These are phyloP conservation scores for Lablab purpureus DNA, from an alignment of 306 rosid genomes.

Conservation along the genomic window DNA sequence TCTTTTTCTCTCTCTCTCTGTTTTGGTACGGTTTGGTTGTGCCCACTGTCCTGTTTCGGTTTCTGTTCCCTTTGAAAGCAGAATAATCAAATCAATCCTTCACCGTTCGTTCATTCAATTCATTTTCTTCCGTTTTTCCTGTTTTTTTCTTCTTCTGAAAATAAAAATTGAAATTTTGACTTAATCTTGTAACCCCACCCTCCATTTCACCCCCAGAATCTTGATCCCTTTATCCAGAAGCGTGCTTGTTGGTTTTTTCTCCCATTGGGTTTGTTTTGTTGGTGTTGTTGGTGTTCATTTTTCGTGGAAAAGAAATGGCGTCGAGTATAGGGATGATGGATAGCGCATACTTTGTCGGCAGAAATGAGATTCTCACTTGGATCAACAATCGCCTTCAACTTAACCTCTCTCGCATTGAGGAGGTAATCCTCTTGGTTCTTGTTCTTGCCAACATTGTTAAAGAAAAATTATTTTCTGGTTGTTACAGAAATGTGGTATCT, in stretches of 20 bases:
- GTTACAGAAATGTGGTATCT: conserved; percentile 16
- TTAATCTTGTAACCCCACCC: conserved; percentile 35
- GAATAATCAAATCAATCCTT: conserved; percentile 37
- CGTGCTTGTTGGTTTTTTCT: not conserved
- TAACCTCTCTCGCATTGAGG: conserved; percentile 94
- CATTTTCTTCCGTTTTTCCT: conserved; percentile 34
- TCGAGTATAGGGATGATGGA: conserved; percentile 95
- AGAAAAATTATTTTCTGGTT: not conserved
- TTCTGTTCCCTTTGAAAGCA: conserved; percentile 30
- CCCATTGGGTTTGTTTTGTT: conserved; percentile 33
- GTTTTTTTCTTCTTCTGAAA: conserved; percentile 6
- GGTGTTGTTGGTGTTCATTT: not conserved
- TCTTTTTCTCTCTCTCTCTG: conserved; percentile 2
- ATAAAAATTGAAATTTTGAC: conserved; percentile 17
- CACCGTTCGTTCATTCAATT: conserved; percentile 46
- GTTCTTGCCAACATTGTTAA: not conserved
- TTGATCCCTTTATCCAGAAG: conserved; percentile 12
- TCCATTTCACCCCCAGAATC: conserved; percentile 48
- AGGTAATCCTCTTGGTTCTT: conserved; percentile 56
- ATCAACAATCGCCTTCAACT: conserved; percentile 94
- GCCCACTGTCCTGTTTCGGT: conserved; percentile 25
- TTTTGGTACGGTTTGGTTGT: conserved; percentile 20
- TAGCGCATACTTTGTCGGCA: conserved; percentile 95
- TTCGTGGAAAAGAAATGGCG: conserved; percentile 63
- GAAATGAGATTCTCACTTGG: conserved; percentile 96